These are phyloP conservation scores for Rickenella mellea DNA, from an alignment of 768 basidiomycete genomes.

Conservation along the genomic window DNA sequence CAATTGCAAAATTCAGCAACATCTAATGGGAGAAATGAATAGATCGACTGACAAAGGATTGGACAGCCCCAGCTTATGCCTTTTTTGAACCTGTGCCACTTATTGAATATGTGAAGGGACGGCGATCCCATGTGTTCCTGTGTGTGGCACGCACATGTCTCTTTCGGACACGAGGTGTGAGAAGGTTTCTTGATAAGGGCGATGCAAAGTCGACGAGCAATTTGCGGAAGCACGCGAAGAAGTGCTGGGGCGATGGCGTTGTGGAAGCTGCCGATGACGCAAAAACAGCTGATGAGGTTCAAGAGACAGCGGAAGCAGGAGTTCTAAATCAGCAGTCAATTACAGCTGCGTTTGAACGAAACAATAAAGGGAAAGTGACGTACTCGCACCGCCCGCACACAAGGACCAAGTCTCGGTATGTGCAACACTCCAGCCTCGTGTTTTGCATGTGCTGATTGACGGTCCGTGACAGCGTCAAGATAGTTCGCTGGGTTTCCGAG, in stretches of 20 bases:
- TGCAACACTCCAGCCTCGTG: neutral
- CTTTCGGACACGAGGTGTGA: too few species aligned
- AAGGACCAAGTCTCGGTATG: constrained; percentile 15
- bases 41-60: constrained; percentile 16
- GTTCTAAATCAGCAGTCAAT: constrained; percentile 11
- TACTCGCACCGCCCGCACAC: constrained; percentile 22
- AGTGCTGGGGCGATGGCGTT: constrained; percentile 24
- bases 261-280: constrained; percentile 9
- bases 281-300: neutral
- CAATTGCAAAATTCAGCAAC: too few species aligned
- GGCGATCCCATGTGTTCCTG: constrained; percentile 19
- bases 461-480: constrained; percentile 15
- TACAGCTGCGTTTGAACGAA: constrained; percentile 17
- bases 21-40: too few species aligned
- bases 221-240: constrained; percentile 15
- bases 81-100: constrained; percentile 19
- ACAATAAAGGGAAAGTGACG: constrained; percentile 19
- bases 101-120: constrained; percentile 14
- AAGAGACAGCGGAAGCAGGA: neutral
- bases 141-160: too few species aligned
- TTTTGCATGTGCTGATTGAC: constrained; percentile 1
- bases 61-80: constrained; percentile 24
- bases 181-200: constrained; percentile 13
- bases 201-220: constrained; percentile 23
- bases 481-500: constrained; percentile 27